Percentiles rank a stretch among this genome's conserved stretches.
These are phyloP conservation scores for Spizellomyces sp. DNA, from an alignment of 192 early-diverging fungal species.

Conservation along the genomic window DNA sequence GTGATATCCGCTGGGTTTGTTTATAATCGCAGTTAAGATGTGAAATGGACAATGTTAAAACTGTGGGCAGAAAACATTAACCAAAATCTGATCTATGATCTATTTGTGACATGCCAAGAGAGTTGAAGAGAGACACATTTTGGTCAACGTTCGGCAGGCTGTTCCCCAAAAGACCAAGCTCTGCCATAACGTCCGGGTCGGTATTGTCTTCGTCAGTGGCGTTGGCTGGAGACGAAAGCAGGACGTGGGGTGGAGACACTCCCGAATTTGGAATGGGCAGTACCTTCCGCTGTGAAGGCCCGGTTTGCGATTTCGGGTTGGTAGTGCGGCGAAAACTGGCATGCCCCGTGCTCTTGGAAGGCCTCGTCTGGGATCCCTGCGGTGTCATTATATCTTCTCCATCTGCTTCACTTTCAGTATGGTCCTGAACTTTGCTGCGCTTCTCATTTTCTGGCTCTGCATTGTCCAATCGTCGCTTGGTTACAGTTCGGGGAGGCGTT, in stretches of 20 bases:
- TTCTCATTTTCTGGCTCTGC: neutral
- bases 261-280: neutral
- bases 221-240: neutral
- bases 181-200: conserved; percentile 4
- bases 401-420: no score
- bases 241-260: neutral
- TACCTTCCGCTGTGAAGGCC: no score
- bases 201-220: neutral
- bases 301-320: no score
- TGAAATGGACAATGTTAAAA: no score
- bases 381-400: no score
- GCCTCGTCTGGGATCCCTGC: neutral
- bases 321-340: no score
- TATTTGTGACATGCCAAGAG: no score
- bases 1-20: no score
- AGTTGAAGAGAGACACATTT: no score
- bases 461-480: neutral
- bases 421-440: neutral
- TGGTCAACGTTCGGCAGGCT: neutral
- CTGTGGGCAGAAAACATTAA: no score
- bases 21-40: no score
- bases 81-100: no score
- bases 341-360: neutral
- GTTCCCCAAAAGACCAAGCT: neutral
- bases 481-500: conserved; percentile 2